Conservation (phyloP, 768 basidiomycete species). For the Tylopilus rubrobrunneus region DNA sequence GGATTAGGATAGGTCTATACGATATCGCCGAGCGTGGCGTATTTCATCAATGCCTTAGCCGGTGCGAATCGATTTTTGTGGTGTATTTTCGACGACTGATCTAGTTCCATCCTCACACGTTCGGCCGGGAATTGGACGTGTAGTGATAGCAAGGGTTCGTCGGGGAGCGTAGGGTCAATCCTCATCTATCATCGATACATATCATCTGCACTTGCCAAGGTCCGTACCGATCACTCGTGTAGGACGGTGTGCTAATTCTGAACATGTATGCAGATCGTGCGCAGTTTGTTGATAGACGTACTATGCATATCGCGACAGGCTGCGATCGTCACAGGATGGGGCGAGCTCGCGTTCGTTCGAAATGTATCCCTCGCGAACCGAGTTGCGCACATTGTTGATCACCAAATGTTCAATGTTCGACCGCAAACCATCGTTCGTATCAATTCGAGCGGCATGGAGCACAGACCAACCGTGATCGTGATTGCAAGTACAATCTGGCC, state of each 20-base stretch:
- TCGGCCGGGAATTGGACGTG: neutral
- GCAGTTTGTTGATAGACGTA: neutral
- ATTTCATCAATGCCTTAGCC: constrained; percentile 1
- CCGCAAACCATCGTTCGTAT: constrained; percentile 1
- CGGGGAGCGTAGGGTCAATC: neutral
- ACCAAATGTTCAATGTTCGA: neutral
- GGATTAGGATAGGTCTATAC: neutral
- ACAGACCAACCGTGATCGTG: constrained; percentile 5
- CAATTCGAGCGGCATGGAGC: neutral
- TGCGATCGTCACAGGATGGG: constrained; percentile 4
- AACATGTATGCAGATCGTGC: neutral
- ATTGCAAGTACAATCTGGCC: neutral
- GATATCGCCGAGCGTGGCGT: constrained; percentile 5
- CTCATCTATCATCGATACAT: neutral
- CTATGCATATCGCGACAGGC: neutral
- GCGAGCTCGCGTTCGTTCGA: neutral
- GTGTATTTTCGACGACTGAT: neutral
- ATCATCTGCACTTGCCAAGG: constrained; percentile 1
- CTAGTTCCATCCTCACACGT: neutral
- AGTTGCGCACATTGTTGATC: constrained; percentile 1
- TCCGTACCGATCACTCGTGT: neutral
- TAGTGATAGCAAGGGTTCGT: neutral
- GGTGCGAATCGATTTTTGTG: constrained; percentile 1
- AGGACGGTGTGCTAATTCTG: neutral
- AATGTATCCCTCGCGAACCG: neutral